Evolutionary conservation across 2,329 filamentous ascomycete species (phyloP), one percentile per base, ranked within the genome.

Genomic region (Aciculosporium take): DNA sequence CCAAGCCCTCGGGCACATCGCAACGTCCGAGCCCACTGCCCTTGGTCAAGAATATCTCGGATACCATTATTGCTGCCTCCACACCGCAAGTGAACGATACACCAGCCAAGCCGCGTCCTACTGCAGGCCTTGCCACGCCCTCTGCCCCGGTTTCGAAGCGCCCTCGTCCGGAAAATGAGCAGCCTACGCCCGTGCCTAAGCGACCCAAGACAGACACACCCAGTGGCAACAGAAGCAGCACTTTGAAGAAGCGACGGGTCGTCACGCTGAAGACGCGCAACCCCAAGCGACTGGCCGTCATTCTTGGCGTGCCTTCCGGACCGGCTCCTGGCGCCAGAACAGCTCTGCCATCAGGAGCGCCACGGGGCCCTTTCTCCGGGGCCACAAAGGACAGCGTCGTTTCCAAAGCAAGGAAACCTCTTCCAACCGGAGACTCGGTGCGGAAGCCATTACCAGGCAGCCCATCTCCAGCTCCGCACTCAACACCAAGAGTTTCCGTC

Each of bases 191-290:
- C 1, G 57, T 54, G 21, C 52, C 61, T 1, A 66, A 66, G 51
- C 56, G 63, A 10, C 56, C 60, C 4, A 66, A 65, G 50, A 44
- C 51, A 2, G 49, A 49, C 13, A 46, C 48, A 3, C 42, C 48
- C 6, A 51, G 48, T 12, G 36, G 40, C 2, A 49, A 53, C 1
- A 45, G 45, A 28, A 51, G 50, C 18, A 51, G 46, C 12, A 18
- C 28, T 8, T 41, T 45, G 27, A 61, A 56, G 45, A 61, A 54
- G 45, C 51, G 54, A 31, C 53, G 51, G 4, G 57, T 65, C n/a
- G 56, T 66, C 5, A 64, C 58, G 5, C 47, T 66, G 4, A 60
- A 51, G 47, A 60, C 59, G 2, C 49, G 45, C 7, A 55, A 59
- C n/a, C 52, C 59, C 1, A 58, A 51, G 37, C 55, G 58, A 10